Percentiles rank a stretch among this genome's conserved stretches.
These are phyloP conservation scores for Euphorbia lathyris DNA, from an alignment of 345 rosid species.

Conservation along the genomic window DNA sequence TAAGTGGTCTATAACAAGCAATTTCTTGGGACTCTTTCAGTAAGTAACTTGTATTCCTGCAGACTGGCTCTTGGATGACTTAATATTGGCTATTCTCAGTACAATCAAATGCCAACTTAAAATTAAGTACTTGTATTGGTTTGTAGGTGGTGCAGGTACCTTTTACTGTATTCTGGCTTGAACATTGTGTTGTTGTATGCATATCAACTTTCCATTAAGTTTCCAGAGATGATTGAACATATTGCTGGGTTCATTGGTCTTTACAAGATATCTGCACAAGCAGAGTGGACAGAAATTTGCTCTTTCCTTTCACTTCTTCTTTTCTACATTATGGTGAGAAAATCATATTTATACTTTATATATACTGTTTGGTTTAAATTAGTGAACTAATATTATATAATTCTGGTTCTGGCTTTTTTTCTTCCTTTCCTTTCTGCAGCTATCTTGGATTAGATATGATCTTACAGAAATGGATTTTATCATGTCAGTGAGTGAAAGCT, in stretches of 20 bases:
- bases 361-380: not conserved
- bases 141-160: constrained; percentile 54
- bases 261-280: constrained; percentile 39
- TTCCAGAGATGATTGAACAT: constrained; percentile 25
- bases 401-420: not conserved
- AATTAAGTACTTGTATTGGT: constrained; percentile 12
- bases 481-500: constrained; percentile 31
- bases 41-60: constrained; percentile 22
- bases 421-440: constrained; percentile 24
- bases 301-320: constrained; percentile 38
- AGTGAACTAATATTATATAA: not conserved
- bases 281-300: constrained; percentile 46
- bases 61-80: not conserved
- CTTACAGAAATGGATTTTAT: constrained; percentile 45
- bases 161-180: constrained; percentile 44
- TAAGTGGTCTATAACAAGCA: constrained; percentile 55
- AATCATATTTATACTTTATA: not conserved
- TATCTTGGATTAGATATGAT: constrained; percentile 47
- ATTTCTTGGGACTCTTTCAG: constrained; percentile 51
- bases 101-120: constrained; percentile 3
- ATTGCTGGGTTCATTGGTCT: constrained; percentile 43
- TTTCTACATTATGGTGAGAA: constrained; percentile 50
- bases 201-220: constrained; percentile 46
- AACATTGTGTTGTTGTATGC: constrained; percentile 42
- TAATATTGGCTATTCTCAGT: constrained; percentile 4